phyloP scores from a whole-genome alignment of 1,139 yeast species.

The Diutina pseudorugosa region DNA sequence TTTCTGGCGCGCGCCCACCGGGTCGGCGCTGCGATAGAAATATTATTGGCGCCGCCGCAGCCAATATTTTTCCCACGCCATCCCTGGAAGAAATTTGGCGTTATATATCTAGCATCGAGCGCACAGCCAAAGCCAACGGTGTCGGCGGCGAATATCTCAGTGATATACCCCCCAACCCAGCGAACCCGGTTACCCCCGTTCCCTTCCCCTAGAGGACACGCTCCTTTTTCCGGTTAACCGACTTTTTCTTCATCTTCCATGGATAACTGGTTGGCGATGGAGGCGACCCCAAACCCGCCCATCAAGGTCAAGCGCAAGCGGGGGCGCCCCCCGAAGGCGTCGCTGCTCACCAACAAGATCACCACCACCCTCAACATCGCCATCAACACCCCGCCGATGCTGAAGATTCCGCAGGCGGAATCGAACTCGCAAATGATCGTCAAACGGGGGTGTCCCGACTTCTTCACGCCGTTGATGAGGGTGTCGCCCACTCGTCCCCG shows the following conservation, averaged over 20 bases:
- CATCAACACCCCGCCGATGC: slow-evolving; percentile 21
- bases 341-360: slow-evolving; percentile 19
- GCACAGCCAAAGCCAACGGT: not conserved
- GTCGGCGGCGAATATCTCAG: not conserved
- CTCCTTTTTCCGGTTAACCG: too few species aligned
- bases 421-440: slow-evolving; percentile 24
- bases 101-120: not conserved
- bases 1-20: not conserved
- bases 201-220: too few species aligned
- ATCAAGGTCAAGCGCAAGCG: slow-evolving; percentile 19
- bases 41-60: not conserved
- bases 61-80: not conserved
- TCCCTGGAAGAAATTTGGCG: not conserved
- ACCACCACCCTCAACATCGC: slow-evolving; percentile 28
- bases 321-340: slow-evolving; percentile 37
- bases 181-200: not conserved
- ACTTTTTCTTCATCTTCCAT: not conserved
- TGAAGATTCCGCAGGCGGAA: slow-evolving; percentile 17
- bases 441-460: slow-evolving; percentile 33
- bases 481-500: slow-evolving; percentile 23
- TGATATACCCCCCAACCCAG: not conserved
- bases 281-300: slow-evolving; percentile 4
- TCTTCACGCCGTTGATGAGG: slow-evolving; percentile 35
- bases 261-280: not conserved
- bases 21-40: not conserved